These are phyloP conservation scores for Aspergillus japonicus DNA, from an alignment of 2,329 filamentous ascomycete genomes.

Conservation along the genomic window DNA sequence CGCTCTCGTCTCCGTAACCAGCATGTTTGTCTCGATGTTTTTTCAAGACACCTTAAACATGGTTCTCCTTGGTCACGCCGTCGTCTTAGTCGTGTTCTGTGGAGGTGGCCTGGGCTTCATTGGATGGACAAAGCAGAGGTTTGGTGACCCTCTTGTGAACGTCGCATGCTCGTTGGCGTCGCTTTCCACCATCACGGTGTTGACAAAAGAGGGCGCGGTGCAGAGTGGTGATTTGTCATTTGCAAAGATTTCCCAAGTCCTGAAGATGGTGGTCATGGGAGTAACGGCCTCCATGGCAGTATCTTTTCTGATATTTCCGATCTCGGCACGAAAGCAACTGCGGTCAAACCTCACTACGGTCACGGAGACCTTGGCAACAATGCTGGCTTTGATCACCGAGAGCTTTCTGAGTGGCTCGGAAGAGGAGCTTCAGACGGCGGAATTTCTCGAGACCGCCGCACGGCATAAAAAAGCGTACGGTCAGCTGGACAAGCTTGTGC, in stretches of 20 bases:
- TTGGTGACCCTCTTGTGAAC: constrained; percentile 77
- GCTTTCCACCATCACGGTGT: constrained; percentile 81
- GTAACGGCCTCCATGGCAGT: constrained; percentile 69
- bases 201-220: constrained; percentile 88
- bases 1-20: constrained; percentile 71
- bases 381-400: constrained; percentile 76
- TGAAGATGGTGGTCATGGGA: constrained; percentile 81
- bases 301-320: constrained; percentile 74
- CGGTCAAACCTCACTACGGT: constrained; percentile 71
- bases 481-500: constrained; percentile 71
- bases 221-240: constrained; percentile 78
- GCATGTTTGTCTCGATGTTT: constrained; percentile 84
- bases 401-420: constrained; percentile 83
- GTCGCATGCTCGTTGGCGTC: constrained; percentile 83
- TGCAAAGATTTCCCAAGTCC: constrained; percentile 75
- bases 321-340: constrained; percentile 72
- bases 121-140: constrained; percentile 79
- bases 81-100: constrained; percentile 80
- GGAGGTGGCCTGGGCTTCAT: constrained; percentile 84
- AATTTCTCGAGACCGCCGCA: constrained; percentile 62
- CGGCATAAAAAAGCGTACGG: constrained; percentile 67
- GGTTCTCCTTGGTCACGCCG: constrained; percentile 69
- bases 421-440: constrained; percentile 67
- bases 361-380: constrained; percentile 73
- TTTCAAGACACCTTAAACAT: constrained; percentile 67